Evolutionary conservation across 768 basidiomycete genomes (phyloP), one percentile per base, ranked within the genome.

Genomic region (Filobasidium floriforme): DNA sequence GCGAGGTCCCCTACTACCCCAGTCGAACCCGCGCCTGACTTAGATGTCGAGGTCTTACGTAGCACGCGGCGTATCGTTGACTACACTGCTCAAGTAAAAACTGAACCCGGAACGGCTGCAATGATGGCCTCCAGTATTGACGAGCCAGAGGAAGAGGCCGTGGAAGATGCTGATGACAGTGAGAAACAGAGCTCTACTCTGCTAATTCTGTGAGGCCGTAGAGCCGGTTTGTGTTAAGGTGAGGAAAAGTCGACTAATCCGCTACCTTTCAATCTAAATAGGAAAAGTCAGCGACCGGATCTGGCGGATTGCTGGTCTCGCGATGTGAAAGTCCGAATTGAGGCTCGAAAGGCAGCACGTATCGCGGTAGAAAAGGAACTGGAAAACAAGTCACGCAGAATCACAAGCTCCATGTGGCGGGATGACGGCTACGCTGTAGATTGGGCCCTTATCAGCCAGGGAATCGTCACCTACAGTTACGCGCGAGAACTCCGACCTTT

Each of bases 351-450:
- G 3, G 32, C 46, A 24, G 46, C 18, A 5, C 24, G 18, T 5
- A 12, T 19, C 46, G 29, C 22, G 22, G 15, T 57, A 6, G 54
- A 2, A 15, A 15, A 2, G 12, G 54, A 57, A 32, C 26, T 57
- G 1, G 5, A 15, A 15, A 24, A 24, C 7, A 7, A 57, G 54
- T 22, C 14, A 4, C 54, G 54, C 15, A 6, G 54, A 7, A 22
- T 28, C 26, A 28, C 26, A n/a, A 4, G 54, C 15, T 15, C 54
- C 12, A 57, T 57, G 22, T 57, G 54, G 54, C 54, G 54, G 5
- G 54, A 57, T 57, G 54, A 57, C 26, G 54, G 54, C 2, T 22
- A 19, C 19, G 54, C 54, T 26, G 54, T 32, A 7, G 54, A 57
- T 28, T 57, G 54, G 54, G 24, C 15, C 2, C 54, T 57, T 10